A percentile compares a stretch with the other conserved stretches of the same genome.
phyloP scores from a whole-genome alignment of 2,329 filamentous ascomycete species.

The Fusarium scirpi region DNA sequence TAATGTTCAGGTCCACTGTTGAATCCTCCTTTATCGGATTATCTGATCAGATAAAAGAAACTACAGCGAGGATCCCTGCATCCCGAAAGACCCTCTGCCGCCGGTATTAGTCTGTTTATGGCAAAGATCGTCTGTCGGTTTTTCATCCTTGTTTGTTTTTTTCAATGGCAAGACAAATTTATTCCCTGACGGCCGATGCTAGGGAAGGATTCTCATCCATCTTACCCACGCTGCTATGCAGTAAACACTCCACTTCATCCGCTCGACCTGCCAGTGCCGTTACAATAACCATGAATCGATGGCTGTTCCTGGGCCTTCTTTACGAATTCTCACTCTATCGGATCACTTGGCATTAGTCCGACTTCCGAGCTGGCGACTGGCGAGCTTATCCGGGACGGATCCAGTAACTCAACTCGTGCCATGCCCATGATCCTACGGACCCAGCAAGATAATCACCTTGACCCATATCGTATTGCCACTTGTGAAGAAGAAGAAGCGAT shows the following conservation, averaged over 20 bases:
- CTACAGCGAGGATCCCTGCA: conserved; percentile 15
- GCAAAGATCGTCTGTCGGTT: conserved; percentile 16
- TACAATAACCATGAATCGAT: conserved; percentile 1
- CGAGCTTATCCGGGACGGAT: neutral
- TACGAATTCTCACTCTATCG: neutral
- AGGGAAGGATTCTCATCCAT: conserved; percentile 14
- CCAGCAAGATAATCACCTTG: conserved; percentile 4
- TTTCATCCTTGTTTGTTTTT: neutral
- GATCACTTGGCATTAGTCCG: conserved; percentile 32
- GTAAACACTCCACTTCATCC: conserved; percentile 20
- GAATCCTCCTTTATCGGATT: conserved; percentile 16
- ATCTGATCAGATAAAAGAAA: conserved; percentile 40
- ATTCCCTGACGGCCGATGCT: conserved; percentile 7
- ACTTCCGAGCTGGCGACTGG: conserved; percentile 22
- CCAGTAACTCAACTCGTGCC: neutral
- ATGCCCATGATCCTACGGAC: neutral
- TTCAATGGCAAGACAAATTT: conserved; percentile 3
- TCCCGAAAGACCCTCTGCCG: conserved; percentile 12
- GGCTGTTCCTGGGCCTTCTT: neutral
- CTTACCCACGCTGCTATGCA: conserved; percentile 9
- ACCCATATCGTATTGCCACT: conserved; percentile 17
- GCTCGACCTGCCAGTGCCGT: neutral
- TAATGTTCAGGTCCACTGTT: neutral
- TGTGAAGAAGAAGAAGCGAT: neutral
- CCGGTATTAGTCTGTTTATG: neutral